Conservation (phyloP, 306 rosid species). For the Cicer arietinum region DNA sequence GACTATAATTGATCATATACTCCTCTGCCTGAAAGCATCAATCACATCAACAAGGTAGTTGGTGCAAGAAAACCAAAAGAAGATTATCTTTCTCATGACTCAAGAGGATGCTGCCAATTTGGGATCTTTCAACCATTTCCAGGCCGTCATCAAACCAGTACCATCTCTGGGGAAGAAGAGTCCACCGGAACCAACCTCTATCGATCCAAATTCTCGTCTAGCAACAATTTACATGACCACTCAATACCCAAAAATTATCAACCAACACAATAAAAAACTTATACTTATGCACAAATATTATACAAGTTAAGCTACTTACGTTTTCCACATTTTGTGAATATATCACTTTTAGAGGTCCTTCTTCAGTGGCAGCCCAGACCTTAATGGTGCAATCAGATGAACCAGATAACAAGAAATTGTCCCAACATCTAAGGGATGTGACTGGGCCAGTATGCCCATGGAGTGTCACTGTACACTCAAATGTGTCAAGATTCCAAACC, state of each 20-base stretch:
- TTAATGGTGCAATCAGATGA: conserved; percentile 48
- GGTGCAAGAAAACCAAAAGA: background rate
- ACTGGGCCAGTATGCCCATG: conserved; percentile 42
- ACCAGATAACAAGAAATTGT: conserved; percentile 41
- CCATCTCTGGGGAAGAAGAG: conserved; percentile 55
- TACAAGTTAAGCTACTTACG: conserved; percentile 36
- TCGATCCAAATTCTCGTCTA: conserved; percentile 30
- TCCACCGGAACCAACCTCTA: conserved; percentile 48
- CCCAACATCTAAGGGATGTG: conserved; percentile 41
- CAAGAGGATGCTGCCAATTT: conserved; percentile 13
- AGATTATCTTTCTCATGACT: background rate
- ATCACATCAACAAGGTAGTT: background rate
- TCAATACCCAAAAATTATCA: no score
- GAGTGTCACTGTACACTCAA: conserved; percentile 50
- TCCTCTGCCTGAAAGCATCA: background rate
- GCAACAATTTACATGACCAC: background rate
- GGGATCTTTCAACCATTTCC: conserved; percentile 45
- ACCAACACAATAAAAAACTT: no score
- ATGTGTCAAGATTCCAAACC: conserved; percentile 55
- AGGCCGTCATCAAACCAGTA: conserved; percentile 48
- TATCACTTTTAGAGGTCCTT: background rate
- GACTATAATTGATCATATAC: no score
- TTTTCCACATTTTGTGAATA: conserved; percentile 41
- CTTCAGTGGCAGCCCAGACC: conserved; percentile 44
- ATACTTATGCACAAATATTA: background rate